These are phyloP conservation scores for Citrus maxima DNA, from an alignment of 345 rosid genomes.

Conservation along the genomic window DNA sequence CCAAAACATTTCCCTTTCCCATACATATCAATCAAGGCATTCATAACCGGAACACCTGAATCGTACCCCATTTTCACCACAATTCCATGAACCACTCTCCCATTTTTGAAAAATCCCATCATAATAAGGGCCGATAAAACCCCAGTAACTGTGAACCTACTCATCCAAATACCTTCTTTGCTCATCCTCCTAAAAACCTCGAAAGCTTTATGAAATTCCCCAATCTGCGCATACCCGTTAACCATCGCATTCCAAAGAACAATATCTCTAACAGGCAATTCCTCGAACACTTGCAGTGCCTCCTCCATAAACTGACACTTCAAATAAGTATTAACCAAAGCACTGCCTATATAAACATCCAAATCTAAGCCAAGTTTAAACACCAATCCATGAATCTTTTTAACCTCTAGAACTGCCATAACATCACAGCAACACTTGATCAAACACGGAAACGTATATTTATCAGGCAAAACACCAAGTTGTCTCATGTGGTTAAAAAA, in stretches of 20 bases:
- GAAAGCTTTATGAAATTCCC: constrained; percentile 30
- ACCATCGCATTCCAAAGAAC: constrained; percentile 71
- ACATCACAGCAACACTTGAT: constrained; percentile 47
- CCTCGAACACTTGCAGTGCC: constrained; percentile 54
- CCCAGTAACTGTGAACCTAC: neutral
- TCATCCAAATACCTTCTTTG: neutral
- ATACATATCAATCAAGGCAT: constrained; percentile 68
- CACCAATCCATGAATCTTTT: constrained; percentile 48
- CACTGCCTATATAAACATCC: constrained; percentile 44
- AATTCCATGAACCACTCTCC: constrained; percentile 46
- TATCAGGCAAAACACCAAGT: constrained; percentile 46
- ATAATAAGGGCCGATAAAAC: constrained; percentile 43
- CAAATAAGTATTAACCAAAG: constrained; percentile 37
- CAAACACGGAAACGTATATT: constrained; percentile 59
- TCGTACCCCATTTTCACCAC: constrained; percentile 42
- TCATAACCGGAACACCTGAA: constrained; percentile 36
- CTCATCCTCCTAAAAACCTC: constrained; percentile 19
- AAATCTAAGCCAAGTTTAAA: neutral
- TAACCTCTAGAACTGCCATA: constrained; percentile 39
- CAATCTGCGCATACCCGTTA: constrained; percentile 51
- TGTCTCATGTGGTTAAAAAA: constrained; percentile 43
- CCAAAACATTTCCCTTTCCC: constrained; percentile 51
- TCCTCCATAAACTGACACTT: constrained; percentile 35
- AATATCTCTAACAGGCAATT: constrained; percentile 48
- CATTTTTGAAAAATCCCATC: constrained; percentile 35